Evolutionary conservation across 2,329 filamentous ascomycete genomes (phyloP), one percentile per base, ranked within the genome.

Genomic region (Fusarium oxysporum): DNA sequence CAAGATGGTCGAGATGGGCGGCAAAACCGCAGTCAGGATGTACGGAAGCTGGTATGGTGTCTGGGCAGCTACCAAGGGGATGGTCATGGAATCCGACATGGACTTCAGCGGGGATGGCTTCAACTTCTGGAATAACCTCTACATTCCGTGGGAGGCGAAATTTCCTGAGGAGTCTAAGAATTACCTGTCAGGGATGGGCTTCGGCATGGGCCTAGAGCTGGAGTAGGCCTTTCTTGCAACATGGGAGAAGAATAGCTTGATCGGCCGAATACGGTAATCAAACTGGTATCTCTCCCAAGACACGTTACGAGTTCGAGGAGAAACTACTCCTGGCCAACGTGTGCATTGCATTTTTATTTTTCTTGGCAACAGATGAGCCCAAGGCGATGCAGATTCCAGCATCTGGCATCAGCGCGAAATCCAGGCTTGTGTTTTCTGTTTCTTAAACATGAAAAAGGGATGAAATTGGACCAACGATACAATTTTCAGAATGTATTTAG

Each of bases 1-100:
- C 10, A 28, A 28, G n/a, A 45, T 44, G 40, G 41, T 62, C 19
- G 11, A 37, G 9, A 12, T 40, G 9, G n/a, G 21, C 3, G 33
- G 41, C 6, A 12, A 23, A 6, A n/a, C 23, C 33, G 16, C n/a
- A 1, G 13, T 62, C 32, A 17, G 14, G 4, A 30, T 62, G n/a
- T 23, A 23, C 4, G 60, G 55, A 33, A 35, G 25, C 14, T 61
- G 60, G 55, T 33, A 62, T 12, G 55, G 60, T 38, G 11, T 62
- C 28, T 62, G 60, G 60, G 55, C 33, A 10, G n/a, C 35, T 8
- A 23, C n/a, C 7, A 62, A 40, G 28, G 16, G 40, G 1, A 21
- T 47, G 32, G 40, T 38, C 17, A 61, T 62, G 55, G 25, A 9
- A 11, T 28, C 45, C 13, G 45, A 48, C 11, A 32, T 48, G 45